Evolutionary conservation across 768 basidiomycete species (phyloP).

Genomic region (Agaricus sinodeliciosus): DNA sequence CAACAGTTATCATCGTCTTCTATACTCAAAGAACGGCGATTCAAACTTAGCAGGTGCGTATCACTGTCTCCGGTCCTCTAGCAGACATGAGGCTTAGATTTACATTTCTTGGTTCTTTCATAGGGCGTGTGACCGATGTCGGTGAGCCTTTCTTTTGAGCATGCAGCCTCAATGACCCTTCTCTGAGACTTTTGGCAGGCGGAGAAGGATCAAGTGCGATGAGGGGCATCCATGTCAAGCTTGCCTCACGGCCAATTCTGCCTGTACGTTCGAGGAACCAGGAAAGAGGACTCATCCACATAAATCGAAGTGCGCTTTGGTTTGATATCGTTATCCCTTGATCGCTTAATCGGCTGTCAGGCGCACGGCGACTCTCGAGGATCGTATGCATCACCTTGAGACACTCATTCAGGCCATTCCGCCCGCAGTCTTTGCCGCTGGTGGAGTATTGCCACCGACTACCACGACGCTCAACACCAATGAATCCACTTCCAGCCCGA

Average conservation of each 20-base stretch:
- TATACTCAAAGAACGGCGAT: conserved; percentile 72
- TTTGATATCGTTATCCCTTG: neutral
- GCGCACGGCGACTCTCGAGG: conserved; percentile 77
- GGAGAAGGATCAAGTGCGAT: conserved; percentile 81
- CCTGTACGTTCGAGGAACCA: conserved; percentile 84
- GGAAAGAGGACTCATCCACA: conserved; percentile 82
- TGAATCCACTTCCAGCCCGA: conserved; percentile 24
- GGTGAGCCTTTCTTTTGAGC: conserved; percentile 42
- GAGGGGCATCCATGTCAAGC: conserved; percentile 88
- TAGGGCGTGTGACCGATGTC: conserved; percentile 87
- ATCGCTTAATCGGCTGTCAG: conserved; percentile 26
- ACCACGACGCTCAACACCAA: conserved; percentile 22
- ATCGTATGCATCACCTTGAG: conserved; percentile 85
- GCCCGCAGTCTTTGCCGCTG: conserved; percentile 68
- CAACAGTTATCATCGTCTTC: conserved; percentile 30
- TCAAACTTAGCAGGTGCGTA: conserved; percentile 79
- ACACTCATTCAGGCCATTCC: conserved; percentile 82
- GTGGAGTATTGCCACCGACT: conserved; percentile 30
- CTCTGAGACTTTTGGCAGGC: conserved; percentile 33
- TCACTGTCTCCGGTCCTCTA: conserved; percentile 2
- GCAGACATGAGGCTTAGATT: neutral
- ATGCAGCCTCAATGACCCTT: neutral
- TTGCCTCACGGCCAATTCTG: conserved; percentile 73
- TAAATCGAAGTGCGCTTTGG: conserved; percentile 69
- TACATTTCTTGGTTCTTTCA: conserved; percentile 10